Percentiles rank a stretch among this genome's conserved stretches.
Evolutionary conservation across 2,329 filamentous ascomycete genomes (phyloP).

Genomic region (Claviceps sp.): DNA sequence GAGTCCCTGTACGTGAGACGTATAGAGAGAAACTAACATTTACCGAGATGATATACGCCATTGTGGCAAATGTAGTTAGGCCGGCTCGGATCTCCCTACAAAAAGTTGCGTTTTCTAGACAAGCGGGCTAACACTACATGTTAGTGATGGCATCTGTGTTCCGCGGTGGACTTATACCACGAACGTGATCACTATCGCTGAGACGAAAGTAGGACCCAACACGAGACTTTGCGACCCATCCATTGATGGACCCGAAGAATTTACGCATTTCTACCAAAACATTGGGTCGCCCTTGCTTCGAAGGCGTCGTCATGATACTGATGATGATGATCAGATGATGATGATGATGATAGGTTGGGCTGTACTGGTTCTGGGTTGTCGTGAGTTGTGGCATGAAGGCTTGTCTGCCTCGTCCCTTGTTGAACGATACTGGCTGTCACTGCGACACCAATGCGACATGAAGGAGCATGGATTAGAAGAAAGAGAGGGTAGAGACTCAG

Average conservation of each 20-base stretch:
- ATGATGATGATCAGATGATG: neutral
- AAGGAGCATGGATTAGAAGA: neutral
- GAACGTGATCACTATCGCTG: constrained; percentile 3
- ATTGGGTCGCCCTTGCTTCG: constrained; percentile 1
- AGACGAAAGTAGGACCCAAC: constrained; percentile 5
- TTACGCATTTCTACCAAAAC: constrained; percentile 30
- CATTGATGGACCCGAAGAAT: constrained; percentile 33
- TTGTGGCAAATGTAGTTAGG: constrained; percentile 65
- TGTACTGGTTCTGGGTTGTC: neutral
- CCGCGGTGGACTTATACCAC: neutral
- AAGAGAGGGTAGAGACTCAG: neutral
- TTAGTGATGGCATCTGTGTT: neutral
- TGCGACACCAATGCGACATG: neutral
- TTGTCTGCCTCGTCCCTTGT: neutral
- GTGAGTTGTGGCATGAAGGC: neutral
- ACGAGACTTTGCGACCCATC: constrained; percentile 3
- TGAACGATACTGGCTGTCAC: neutral
- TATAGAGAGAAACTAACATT: constrained; percentile 30
- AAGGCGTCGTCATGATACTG: constrained; percentile 2
- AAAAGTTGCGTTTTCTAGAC: constrained; percentile 56
- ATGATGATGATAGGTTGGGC: too few species aligned
- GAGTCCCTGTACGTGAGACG: neutral
- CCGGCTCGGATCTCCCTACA: constrained; percentile 69
- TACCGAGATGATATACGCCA: constrained; percentile 76
- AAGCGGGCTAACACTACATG: constrained; percentile 37